phyloP scores from a whole-genome alignment of 2,329 filamentous ascomycete genomes.

The Aquanectria penicillioides region DNA sequence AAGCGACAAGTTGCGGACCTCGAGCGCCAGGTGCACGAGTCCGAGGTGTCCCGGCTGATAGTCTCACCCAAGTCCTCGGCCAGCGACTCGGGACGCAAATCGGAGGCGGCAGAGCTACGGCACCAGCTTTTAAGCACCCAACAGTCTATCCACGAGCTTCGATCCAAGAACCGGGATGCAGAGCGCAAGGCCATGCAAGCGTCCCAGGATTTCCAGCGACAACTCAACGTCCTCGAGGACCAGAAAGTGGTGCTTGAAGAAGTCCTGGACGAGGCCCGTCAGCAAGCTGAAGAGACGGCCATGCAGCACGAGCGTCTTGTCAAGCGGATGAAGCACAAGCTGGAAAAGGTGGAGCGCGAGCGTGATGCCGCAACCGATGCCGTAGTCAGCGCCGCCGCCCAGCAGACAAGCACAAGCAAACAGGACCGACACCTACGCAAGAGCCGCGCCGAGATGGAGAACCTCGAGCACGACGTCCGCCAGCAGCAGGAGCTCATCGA shows the following conservation, averaged over 20 bases:
- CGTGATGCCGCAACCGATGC: no score
- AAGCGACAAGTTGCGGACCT: constrained; percentile 74
- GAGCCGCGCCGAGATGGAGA: constrained; percentile 71
- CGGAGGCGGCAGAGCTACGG: constrained; percentile 68
- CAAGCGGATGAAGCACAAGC: constrained; percentile 57
- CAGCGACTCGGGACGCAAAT: constrained; percentile 63
- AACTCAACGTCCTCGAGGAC: constrained; percentile 67
- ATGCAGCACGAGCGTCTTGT: constrained; percentile 56
- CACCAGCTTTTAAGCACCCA: constrained; percentile 70
- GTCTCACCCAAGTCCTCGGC: constrained; percentile 57
- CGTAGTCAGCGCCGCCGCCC: no score
- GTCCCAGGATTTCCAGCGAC: constrained; percentile 60
- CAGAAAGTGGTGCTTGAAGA: constrained; percentile 68
- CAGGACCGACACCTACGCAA: constrained; percentile 70
- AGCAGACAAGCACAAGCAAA: constrained; percentile 55
- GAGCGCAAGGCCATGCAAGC: constrained; percentile 56
- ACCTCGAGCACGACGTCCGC: constrained; percentile 76
- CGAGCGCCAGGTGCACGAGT: constrained; percentile 74
- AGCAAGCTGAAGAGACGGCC: constrained; percentile 59
- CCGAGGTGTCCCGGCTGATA: constrained; percentile 62
- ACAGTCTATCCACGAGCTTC: constrained; percentile 66
- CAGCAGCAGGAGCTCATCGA: constrained; percentile 75
- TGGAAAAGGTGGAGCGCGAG: constrained; percentile 62
- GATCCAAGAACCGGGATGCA: constrained; percentile 59
- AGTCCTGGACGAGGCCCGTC: constrained; percentile 65